Base-by-base conservation (phyloP, 805 yeast species). In the Scheffersomyces lignosus region DNA sequence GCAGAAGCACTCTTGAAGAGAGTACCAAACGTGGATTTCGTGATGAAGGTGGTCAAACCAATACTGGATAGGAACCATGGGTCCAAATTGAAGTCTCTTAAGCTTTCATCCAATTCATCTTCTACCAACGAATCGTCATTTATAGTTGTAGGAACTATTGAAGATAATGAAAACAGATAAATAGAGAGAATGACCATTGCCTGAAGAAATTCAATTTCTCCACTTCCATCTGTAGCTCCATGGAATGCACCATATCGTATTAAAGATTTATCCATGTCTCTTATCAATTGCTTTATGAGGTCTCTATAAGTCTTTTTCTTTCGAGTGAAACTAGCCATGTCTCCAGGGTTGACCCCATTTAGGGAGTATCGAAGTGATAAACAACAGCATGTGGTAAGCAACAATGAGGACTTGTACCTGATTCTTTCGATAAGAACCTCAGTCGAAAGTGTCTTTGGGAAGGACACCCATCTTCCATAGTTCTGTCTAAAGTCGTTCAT, bases 381-480 rank as follows among this genome's bases (percentile, higher is more conserved):
- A 15, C 80, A 68, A 53, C 89, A 83, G 40, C 85, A 78, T 0
- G 80, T 71, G 1, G 87, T 81, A 12, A 85, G 58, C n/a, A 86
- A 62, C 26, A 86, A 61, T 1, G 90, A 79, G 15, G 86, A 79
- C 26, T 71, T 66, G 16, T 51, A 41, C 27, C 78, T 54, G 28
- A 84, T 66, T 23, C 73, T 56, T 4, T 66, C 71, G 7, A 83
- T 62, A 15, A 85, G 61, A 24, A 62, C 64, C 14, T 63, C 71
- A 0, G 81, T 70, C 4, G 79, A 53, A 24, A 74, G 51, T 10
- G 63, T 64, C 20, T 73, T 72, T 0, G 90, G 88, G 34, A 85
- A 78, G 36, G 85, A 78, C 3, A 83, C 79, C 95, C 95, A 86
- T 20, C 87, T 70, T 4, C 89, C 87, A 51, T 81, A 85, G 49